These are phyloP conservation scores for Zymoseptoria passerinii DNA, from an alignment of 2,329 filamentous ascomycete genomes.

Conservation along the genomic window DNA sequence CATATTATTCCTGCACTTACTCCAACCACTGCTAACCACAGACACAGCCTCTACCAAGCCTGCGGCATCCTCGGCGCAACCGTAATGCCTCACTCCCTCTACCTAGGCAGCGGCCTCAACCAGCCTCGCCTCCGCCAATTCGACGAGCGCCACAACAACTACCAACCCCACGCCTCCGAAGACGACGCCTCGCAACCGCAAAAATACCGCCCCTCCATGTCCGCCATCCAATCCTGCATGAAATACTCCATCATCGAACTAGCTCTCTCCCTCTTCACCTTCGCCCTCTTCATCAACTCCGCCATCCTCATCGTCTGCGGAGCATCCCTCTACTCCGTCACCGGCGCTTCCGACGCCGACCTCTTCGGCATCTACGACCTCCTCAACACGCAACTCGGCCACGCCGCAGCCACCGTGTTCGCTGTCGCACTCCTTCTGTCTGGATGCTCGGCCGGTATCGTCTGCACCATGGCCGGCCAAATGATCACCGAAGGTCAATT, in stretches of 20 bases:
- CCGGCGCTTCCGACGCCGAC: constrained; percentile 56
- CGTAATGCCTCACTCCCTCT: constrained; percentile 63
- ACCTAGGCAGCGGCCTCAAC: constrained; percentile 61
- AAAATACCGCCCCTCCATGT: constrained; percentile 33
- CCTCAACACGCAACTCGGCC: constrained; percentile 59
- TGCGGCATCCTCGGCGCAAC: constrained; percentile 72
- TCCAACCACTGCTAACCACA: constrained; percentile 12
- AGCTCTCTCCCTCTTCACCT: constrained; percentile 34
- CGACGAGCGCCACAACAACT: constrained; percentile 49
- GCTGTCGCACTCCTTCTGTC: constrained; percentile 72
- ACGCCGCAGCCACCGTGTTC: constrained; percentile 74
- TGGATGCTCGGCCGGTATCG: constrained; percentile 72
- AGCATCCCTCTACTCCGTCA: constrained; percentile 58
- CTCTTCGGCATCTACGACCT: constrained; percentile 77
- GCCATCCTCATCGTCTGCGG: constrained; percentile 51
- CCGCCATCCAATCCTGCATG: constrained; percentile 34
- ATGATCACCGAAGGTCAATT: constrained; percentile 82
- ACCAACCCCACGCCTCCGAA: constrained; percentile 29
- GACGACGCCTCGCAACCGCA: constrained; percentile 17
- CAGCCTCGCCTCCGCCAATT: constrained; percentile 59
- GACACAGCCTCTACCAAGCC: constrained; percentile 51
- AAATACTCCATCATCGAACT: constrained; percentile 35
- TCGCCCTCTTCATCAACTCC: constrained; percentile 37
- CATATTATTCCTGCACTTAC: neutral
- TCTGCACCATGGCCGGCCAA: constrained; percentile 83